Evolutionary conservation across 441 rosid species (phyloP).

Genomic region (Gossypium schwendimanii): DNA sequence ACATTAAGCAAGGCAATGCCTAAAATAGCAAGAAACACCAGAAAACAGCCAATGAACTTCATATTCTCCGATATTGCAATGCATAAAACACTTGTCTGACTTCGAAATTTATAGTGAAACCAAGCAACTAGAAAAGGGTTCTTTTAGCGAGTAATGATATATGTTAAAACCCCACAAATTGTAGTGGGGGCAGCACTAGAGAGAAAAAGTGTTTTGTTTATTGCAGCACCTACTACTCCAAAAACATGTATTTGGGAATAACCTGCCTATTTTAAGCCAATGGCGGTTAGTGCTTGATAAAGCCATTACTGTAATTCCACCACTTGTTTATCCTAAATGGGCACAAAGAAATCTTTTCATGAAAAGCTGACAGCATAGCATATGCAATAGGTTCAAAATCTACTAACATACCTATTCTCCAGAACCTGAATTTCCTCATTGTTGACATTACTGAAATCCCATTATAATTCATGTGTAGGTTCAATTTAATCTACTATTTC

Average conservation of each 20-base stretch:
- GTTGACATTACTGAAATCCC: too few species aligned
- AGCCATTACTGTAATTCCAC: conserved; percentile 24
- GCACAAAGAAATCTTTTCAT: conserved; percentile 11
- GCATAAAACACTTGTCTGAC: conserved; percentile 15
- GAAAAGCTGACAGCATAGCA: conserved; percentile 30
- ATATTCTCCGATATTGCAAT: conserved; percentile 27
- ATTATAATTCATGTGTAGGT: background rate
- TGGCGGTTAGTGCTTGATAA: conserved; percentile 19
- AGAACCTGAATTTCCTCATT: background rate
- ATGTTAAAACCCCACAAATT: background rate
- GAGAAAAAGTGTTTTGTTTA: conserved; percentile 23
- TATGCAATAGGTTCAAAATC: background rate
- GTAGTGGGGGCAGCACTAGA: conserved; percentile 53
- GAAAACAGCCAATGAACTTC: conserved; percentile 33
- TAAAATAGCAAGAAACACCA: conserved; percentile 30
- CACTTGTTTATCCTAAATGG: conserved; percentile 17
- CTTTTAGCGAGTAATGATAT: background rate
- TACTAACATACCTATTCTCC: background rate
- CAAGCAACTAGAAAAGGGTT: background rate
- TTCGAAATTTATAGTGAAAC: background rate
- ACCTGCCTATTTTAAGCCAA: conserved; percentile 21
- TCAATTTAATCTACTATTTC: background rate
- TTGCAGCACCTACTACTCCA: conserved; percentile 38
- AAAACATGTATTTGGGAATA: conserved; percentile 8
- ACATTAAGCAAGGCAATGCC: conserved; percentile 28